Percentiles rank a stretch among this genome's conserved stretches.
Evolutionary conservation across 148 eudicot genomes (phyloP).

Genomic region (Oxyria digyna): DNA sequence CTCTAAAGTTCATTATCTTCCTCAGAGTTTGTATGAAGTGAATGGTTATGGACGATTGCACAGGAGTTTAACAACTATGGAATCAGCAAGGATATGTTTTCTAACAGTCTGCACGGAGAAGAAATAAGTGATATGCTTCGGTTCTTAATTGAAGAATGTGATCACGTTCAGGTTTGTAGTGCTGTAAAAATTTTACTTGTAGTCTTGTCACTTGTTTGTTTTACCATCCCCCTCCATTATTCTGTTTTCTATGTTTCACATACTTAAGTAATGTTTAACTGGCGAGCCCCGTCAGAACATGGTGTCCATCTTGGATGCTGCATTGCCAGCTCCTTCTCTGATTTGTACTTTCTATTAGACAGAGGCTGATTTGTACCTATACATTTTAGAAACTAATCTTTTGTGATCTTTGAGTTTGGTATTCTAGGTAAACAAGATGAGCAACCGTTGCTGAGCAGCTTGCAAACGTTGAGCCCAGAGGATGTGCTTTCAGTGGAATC

Average conservation of each 20-base stretch:
- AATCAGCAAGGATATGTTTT: conserved; percentile 61
- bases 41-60: conserved; percentile 59
- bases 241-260: neutral
- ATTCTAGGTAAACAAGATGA: conserved; percentile 33
- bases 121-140: conserved; percentile 77
- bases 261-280: conserved; percentile 9
- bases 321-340: conserved; percentile 69
- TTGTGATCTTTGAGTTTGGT: conserved; percentile 3
- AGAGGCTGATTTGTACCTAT: neutral
- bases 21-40: conserved; percentile 76
- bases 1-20: conserved; percentile 92
- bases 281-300: conserved; percentile 67
- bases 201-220: neutral
- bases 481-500: conserved; percentile 62
- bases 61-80: conserved; percentile 64
- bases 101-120: conserved; percentile 55
- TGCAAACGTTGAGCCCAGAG: conserved; percentile 68
- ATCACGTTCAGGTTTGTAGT: conserved; percentile 66
- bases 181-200: neutral
- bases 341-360: conserved; percentile 31
- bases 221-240: neutral
- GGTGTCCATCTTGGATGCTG: conserved; percentile 53
- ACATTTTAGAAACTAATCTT: neutral
- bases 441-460: conserved; percentile 36
- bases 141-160: conserved; percentile 83